Percentiles rank a stretch among this genome's conserved stretches.
phyloP scores from a whole-genome alignment of 495 filamentous ascomycete species.

The Aspergillus incahuasiensis region DNA sequence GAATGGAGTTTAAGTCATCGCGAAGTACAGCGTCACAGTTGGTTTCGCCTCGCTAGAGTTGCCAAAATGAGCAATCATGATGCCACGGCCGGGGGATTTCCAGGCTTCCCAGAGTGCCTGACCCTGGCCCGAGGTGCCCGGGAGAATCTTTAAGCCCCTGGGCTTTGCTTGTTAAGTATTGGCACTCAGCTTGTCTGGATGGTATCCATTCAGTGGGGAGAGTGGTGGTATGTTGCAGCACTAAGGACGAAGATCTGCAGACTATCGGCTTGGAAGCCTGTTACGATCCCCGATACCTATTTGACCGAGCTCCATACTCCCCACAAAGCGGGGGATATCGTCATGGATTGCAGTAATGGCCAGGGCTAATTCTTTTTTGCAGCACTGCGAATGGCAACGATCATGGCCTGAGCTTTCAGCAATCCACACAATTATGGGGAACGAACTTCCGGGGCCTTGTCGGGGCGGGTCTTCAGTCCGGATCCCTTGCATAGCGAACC shows the following conservation, averaged over 20 bases:
- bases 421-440: not conserved
- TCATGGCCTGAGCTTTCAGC: not conserved
- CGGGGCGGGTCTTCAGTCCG: not conserved
- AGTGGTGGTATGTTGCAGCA: slow-evolving; percentile 3
- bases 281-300: slow-evolving; percentile 18
- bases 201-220: not conserved
- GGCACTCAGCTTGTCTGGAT: not conserved
- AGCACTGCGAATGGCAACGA: not conserved
- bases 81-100: not conserved
- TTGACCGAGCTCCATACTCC: slow-evolving; percentile 13
- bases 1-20: not conserved
- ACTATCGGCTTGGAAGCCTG: not conserved
- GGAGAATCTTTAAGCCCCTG: not conserved
- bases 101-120: not conserved
- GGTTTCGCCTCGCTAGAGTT: not conserved
- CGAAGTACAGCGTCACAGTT: not conserved
- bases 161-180: not conserved
- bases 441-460: not conserved
- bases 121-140: not conserved
- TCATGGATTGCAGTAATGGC: not conserved
- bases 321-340: not conserved
- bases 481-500: slow-evolving; percentile 7
- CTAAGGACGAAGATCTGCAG: slow-evolving; percentile 4
- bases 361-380: not conserved
- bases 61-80: not conserved